phyloP scores from a whole-genome alignment of 257 asterid genomes.

The Solanum rostratum region DNA sequence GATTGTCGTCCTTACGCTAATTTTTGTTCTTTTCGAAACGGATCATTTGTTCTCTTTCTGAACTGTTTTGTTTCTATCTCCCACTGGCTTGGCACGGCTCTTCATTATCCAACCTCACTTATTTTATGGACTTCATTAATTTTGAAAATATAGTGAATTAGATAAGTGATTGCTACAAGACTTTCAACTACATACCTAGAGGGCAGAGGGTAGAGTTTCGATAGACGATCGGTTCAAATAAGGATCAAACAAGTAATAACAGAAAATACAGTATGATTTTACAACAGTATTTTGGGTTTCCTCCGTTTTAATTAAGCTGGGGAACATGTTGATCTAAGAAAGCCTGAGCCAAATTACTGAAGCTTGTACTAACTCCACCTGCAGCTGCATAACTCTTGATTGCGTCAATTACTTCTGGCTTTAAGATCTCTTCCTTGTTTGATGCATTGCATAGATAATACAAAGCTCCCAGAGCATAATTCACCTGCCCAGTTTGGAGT shows the following conservation, averaged over 20 bases:
- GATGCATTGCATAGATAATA: conserved; percentile 62
- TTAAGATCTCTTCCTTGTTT: conserved; percentile 51
- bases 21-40: neutral
- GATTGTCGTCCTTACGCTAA: neutral
- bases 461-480: conserved; percentile 60
- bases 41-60: neutral
- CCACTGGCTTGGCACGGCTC: neutral
- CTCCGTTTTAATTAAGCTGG: neutral
- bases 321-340: conserved; percentile 49
- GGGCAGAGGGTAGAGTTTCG: neutral
- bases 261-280: neutral
- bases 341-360: conserved; percentile 74
- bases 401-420: conserved; percentile 67
- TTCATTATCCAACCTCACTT: neutral
- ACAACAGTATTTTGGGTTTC: neutral
- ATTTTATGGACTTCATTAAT: neutral
- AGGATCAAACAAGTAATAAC: neutral
- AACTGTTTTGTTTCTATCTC: neutral
- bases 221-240: neutral
- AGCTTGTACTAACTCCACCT: conserved; percentile 39
- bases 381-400: conserved; percentile 63
- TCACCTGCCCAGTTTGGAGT: conserved; percentile 41
- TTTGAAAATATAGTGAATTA: neutral
- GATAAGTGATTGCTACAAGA: neutral
- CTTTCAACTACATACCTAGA: neutral